phyloP scores from a whole-genome alignment of 2,329 filamentous ascomycete genomes.

The Myriosclerotinia duriaeana region DNA sequence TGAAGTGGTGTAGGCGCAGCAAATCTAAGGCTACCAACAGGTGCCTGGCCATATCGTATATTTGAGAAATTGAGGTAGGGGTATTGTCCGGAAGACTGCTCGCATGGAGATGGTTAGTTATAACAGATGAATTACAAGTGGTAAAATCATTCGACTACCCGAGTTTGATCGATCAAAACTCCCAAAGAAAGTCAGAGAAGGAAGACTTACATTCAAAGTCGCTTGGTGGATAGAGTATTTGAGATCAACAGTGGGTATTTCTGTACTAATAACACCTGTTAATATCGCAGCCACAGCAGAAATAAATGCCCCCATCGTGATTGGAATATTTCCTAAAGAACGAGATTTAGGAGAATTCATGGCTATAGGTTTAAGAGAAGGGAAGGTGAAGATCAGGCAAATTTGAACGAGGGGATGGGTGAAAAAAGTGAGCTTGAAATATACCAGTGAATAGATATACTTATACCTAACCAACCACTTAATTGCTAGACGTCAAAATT shows the following conservation, averaged over 20 bases:
- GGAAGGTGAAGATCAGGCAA: neutral
- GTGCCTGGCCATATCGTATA: slow-evolving; percentile 47
- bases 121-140: neutral
- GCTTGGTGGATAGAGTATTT: slow-evolving; percentile 38
- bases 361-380: neutral
- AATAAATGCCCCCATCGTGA: neutral
- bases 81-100: slow-evolving; percentile 37
- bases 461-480: neutral
- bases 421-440: neutral
- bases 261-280: no score
- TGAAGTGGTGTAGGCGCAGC: slow-evolving; percentile 42
- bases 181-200: neutral
- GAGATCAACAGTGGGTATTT: slow-evolving; percentile 36
- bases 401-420: neutral
- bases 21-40: slow-evolving; percentile 47
- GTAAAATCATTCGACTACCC: neutral
- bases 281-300: neutral
- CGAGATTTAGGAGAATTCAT: neutral
- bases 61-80: slow-evolving; percentile 43
- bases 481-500: no score
- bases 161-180: neutral
- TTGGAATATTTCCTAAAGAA: neutral
- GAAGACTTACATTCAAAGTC: slow-evolving; percentile 33
- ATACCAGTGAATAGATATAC: neutral
- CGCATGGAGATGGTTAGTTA: neutral